A percentile compares a stretch with the other conserved stretches of the same genome.
These are phyloP conservation scores for Sequoia sempervirens DNA, from an alignment of 75 land plant genomes.

Conservation along the genomic window DNA sequence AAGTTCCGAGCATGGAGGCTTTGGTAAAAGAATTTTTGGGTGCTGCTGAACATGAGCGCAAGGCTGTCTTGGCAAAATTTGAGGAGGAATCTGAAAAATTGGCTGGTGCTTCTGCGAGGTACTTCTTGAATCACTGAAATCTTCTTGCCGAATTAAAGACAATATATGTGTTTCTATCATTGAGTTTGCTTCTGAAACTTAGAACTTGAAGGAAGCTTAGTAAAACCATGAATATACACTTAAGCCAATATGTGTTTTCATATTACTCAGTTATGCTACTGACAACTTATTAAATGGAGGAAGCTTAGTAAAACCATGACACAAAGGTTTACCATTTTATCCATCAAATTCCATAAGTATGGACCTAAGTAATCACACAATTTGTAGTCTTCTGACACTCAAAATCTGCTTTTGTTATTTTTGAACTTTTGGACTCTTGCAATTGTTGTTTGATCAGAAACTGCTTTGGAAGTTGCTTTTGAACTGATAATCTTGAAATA, in stretches of 20 bases:
- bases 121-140: slow-evolving; percentile 11
- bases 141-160: background rate
- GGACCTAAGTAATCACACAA: too few relatives aligned
- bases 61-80: slow-evolving; percentile 43
- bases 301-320: background rate
- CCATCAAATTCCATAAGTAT: background rate
- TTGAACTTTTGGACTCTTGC: too few relatives aligned
- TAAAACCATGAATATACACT: background rate
- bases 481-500: too few relatives aligned
- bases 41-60: slow-evolving; percentile 56
- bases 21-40: slow-evolving; percentile 67
- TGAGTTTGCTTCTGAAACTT: background rate
- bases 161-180: background rate
- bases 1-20: slow-evolving; percentile 38
- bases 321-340: background rate
- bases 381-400: too few relatives aligned
- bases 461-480: too few relatives aligned
- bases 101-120: slow-evolving; percentile 68
- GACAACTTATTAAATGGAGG: too few relatives aligned
- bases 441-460: too few relatives aligned
- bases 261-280: too few relatives aligned
- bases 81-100: slow-evolving; percentile 75
- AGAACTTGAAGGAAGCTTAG: background rate
- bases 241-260: too few relatives aligned
- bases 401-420: too few relatives aligned